Percentiles rank a stretch among this genome's conserved stretches.
Evolutionary conservation across 164 flowering plant genomes (phyloP).

Genomic region (Piper longum): DNA sequence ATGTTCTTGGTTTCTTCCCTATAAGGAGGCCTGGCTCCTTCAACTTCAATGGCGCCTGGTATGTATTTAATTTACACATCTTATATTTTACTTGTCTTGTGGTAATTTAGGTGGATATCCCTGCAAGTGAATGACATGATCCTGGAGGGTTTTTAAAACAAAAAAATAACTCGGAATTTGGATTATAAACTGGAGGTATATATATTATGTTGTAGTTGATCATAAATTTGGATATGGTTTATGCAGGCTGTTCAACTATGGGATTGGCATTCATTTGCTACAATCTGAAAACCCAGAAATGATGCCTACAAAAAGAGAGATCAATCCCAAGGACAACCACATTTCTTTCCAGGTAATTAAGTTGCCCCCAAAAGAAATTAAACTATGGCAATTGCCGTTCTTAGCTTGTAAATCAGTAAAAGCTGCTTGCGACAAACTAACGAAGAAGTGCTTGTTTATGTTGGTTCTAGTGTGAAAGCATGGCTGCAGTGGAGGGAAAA

Average conservation of each 20-base stretch:
- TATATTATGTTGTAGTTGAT: not conserved
- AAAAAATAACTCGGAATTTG: too few species aligned
- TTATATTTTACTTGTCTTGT: not conserved
- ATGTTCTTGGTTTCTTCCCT: conserved; percentile 46
- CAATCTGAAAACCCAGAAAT: conserved; percentile 23
- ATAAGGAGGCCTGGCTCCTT: conserved; percentile 69
- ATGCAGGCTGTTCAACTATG: conserved; percentile 53
- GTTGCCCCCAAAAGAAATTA: not conserved
- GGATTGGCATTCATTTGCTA: conserved; percentile 65
- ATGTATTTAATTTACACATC: not conserved
- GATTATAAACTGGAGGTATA: not conserved
- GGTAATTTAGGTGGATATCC: not conserved
- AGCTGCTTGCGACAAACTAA: too few species aligned
- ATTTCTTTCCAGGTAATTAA: conserved; percentile 53
- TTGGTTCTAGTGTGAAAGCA: conserved; percentile 31
- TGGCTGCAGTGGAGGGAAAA: conserved; percentile 33
- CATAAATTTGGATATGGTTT: not conserved
- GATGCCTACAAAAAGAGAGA: conserved; percentile 15
- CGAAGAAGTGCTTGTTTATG: not conserved
- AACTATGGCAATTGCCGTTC: not conserved
- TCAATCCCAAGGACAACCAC: conserved; percentile 65
- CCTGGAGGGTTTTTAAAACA: too few species aligned
- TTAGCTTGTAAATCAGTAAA: not conserved
- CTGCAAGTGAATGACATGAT: not conserved
- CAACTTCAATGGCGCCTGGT: conserved; percentile 69